phyloP scores from a whole-genome alignment of 169 alveolate genomes.

The Plasmodium sp. region DNA sequence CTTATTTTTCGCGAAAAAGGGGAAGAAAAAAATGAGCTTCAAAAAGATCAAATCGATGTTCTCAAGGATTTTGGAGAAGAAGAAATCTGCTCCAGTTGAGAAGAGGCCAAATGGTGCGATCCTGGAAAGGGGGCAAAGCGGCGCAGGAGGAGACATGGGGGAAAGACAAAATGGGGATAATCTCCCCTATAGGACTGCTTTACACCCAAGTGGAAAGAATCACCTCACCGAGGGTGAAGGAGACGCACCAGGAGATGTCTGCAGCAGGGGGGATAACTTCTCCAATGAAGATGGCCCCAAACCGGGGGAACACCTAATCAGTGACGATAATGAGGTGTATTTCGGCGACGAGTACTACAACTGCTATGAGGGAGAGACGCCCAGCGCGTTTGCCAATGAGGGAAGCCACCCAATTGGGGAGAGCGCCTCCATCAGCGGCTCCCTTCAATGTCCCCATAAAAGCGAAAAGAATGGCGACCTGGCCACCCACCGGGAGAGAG shows the following conservation, averaged over 20 bases:
- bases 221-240: not conserved
- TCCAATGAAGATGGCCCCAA: not conserved
- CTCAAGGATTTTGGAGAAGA: conserved; percentile 12
- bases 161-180: not conserved
- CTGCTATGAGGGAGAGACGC: not conserved
- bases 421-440: not conserved
- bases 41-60: conserved; percentile 34
- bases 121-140: not conserved
- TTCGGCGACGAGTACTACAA: conserved; percentile 49
- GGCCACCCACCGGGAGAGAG: not conserved
- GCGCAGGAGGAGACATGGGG: not conserved
- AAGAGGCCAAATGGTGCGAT: not conserved
- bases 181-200: not conserved
- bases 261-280: not conserved
- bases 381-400: not conserved
- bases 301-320: not conserved
- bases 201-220: not conserved
- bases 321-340: conserved; percentile 11
- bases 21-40: not conserved
- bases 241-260: not conserved
- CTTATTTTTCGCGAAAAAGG: not conserved
- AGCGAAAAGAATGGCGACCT: not conserved
- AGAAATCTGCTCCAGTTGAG: not conserved
- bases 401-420: not conserved
- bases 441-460: not conserved